Base-by-base conservation (phyloP, 2,329 filamentous ascomycete species). In the Graphium sp. region DNA sequence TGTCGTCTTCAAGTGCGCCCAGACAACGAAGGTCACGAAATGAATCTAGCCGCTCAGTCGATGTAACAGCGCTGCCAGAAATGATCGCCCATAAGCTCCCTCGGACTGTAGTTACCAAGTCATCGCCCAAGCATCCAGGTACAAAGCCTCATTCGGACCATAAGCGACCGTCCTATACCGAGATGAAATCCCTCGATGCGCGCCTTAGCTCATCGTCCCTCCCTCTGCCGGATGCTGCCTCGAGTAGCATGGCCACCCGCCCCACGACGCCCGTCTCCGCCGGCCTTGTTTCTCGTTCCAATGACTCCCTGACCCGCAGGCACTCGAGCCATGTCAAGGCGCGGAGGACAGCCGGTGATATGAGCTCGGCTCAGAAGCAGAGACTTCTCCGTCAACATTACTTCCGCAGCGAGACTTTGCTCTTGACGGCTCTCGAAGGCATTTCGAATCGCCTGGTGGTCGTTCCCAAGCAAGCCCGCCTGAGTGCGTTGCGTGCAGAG, bases 401-500 rank as follows among this genome's bases (percentile, higher is more conserved):
- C 48, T 89, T 87, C 45, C 64, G 79, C 30, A 81, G 73, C 35
- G 67, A 89, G 49, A 85, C 79, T 1, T 76, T 82, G 39, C 85
- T 89, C 43, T 47, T 89, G 35, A 78, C 74, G 4, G 81, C 81
- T 2, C 60, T 89, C 11, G 79, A 87, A 47, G 76, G 79, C 38
- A 87, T 89, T 30, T 89, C 81, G 3, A 85, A 83, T 44, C 72
- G 80, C n/a, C 56, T 89, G 24, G 78, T 89, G 5, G 64, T 77
- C 30, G 81, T 89, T 5, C 81, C 81, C 2, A 89, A 89, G 45
- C 71, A 74, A 19, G 81, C 81, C 22, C 71, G 81, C 18, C 62
- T 89, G 40, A 89, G 81, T 48, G 81, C 82, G 23, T 56, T 89
- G 25, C 67, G 81, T 32, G 82, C 81, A 3, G 81, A 89, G 50